Evolutionary conservation across 257 asterid genomes (phyloP).

Genomic region (Primulina eburnea): DNA sequence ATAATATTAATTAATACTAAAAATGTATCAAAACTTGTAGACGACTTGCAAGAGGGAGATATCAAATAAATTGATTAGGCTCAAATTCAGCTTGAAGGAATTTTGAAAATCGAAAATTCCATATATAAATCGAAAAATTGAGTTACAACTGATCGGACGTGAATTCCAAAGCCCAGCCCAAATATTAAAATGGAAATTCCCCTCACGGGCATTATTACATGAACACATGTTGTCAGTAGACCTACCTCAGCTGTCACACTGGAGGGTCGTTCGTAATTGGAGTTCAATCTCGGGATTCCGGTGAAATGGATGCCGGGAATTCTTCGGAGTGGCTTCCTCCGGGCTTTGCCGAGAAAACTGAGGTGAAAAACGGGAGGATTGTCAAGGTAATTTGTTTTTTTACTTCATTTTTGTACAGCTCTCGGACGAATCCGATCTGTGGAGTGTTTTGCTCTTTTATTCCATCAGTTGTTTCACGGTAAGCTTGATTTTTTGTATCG

Average conservation of each 20-base stretch:
- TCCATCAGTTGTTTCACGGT: background rate
- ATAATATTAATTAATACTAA: too few relatives aligned
- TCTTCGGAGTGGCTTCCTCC: conserved; percentile 16
- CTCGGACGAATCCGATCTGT: background rate
- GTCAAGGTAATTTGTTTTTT: background rate
- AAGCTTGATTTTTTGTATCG: too few relatives aligned
- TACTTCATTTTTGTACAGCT: background rate
- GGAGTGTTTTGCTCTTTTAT: background rate
- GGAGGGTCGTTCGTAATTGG: background rate
- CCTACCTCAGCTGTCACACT: background rate
- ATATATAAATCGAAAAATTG: too few relatives aligned
- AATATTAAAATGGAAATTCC: background rate
- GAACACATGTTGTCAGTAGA: background rate
- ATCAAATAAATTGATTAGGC: too few relatives aligned
- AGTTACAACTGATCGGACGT: too few relatives aligned
- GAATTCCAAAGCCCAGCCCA: background rate
- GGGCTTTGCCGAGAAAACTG: conserved; percentile 3
- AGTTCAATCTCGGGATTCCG: background rate
- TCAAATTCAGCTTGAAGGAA: too few relatives aligned
- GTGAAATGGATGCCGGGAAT: conserved; percentile 1
- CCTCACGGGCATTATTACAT: background rate
- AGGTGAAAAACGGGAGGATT: background rate
- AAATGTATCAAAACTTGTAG: too few relatives aligned
- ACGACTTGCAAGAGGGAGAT: too few relatives aligned
- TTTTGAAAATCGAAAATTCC: too few relatives aligned